Conservation (phyloP, 768 basidiomycete genomes). For the Boletus eberwhitei region DNA sequence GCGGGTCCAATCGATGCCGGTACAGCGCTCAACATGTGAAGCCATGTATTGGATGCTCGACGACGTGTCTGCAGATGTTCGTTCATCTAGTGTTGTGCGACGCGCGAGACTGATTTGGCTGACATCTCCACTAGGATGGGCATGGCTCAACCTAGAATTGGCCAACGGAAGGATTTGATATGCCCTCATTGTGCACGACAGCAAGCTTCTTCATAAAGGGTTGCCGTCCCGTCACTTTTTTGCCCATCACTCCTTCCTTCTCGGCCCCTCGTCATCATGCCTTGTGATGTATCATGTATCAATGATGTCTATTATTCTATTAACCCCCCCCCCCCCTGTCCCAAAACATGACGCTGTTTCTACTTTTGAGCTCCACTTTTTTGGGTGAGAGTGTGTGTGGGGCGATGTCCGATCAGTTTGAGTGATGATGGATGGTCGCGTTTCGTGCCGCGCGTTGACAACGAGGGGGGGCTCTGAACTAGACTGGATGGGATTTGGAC, state of each 20-base stretch:
- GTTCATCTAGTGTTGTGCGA: constrained; percentile 7
- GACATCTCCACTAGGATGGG: constrained; percentile 22
- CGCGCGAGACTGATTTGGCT: constrained; percentile 10
- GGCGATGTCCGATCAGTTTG: constrained; percentile 9
- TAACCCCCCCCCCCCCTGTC: constrained; percentile 4
- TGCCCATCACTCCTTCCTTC: background rate
- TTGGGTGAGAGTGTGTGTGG: background rate
- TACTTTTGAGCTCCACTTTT: background rate
- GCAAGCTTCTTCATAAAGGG: constrained; percentile 7
- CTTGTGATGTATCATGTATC: constrained; percentile 13
- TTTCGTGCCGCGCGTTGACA: constrained; percentile 20
- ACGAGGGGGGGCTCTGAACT: constrained; percentile 16
- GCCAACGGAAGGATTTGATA: constrained; percentile 12
- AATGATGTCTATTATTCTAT: constrained; percentile 20
- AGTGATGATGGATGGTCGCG: constrained; percentile 3
- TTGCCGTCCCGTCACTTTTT: background rate
- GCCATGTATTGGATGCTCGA: constrained; percentile 35
- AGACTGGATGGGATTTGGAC: constrained; percentile 3
- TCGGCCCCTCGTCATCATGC: background rate
- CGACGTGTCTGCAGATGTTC: constrained; percentile 42
- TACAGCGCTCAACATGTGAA: constrained; percentile 39
- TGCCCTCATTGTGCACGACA: constrained; percentile 23
- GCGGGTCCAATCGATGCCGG: constrained; percentile 37
- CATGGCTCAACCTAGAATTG: constrained; percentile 18
- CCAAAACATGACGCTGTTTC: background rate